Conservation (phyloP, 1,284 basidiomycete species). For the Cryptococcus amylolentus region DNA sequence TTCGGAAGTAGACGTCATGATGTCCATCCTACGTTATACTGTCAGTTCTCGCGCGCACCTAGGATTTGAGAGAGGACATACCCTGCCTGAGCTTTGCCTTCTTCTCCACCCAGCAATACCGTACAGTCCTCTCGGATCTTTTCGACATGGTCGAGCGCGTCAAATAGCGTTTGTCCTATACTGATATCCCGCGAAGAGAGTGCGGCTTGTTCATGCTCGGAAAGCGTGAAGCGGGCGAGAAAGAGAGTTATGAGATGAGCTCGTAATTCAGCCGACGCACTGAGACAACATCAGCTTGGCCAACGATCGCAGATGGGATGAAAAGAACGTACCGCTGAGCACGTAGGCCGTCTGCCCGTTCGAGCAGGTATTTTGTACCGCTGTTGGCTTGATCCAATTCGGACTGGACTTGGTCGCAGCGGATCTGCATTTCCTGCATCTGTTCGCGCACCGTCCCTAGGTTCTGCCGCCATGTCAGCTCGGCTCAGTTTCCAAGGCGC, state of each 20-base stretch:
- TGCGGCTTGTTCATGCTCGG: conserved; percentile 65
- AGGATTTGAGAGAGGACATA: conserved; percentile 45
- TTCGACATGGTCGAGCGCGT: conserved; percentile 81
- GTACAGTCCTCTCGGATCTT: conserved; percentile 78
- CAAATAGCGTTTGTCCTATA: conserved; percentile 70
- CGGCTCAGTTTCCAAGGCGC: neutral
- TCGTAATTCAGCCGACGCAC: conserved; percentile 54
- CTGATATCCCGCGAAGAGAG: conserved; percentile 74
- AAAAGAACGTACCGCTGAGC: conserved; percentile 63
- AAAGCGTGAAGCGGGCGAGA: conserved; percentile 78
- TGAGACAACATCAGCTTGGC: conserved; percentile 38
- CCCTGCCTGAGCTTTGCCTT: conserved; percentile 75
- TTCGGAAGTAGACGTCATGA: conserved; percentile 75
- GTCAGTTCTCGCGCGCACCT: too few species aligned
- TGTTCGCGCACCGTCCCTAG: conserved; percentile 70
- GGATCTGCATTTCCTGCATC: conserved; percentile 70
- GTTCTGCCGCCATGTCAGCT: conserved; percentile 57
- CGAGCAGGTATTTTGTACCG: conserved; percentile 76
- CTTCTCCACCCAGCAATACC: conserved; percentile 79
- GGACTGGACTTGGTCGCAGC: conserved; percentile 75
- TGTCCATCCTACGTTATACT: conserved; percentile 63
- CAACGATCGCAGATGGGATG: neutral
- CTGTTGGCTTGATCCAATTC: conserved; percentile 73
- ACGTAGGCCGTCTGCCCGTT: conserved; percentile 76
- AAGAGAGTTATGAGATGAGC: conserved; percentile 75